Conservation (phyloP, 345 rosid species). For the Balakata baccata region DNA sequence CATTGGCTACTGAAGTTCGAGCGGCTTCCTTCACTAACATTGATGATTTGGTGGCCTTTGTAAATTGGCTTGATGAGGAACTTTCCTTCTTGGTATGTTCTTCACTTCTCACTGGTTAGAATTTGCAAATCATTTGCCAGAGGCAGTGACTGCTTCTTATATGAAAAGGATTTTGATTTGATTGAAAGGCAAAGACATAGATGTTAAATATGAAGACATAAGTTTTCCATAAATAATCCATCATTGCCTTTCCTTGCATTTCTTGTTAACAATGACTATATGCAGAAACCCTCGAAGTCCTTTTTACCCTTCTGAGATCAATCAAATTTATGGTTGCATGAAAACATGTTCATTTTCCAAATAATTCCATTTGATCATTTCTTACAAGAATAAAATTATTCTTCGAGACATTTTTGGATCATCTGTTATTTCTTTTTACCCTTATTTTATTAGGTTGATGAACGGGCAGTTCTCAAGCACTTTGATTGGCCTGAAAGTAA, state of each 20-base stretch:
- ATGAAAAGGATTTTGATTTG: conserved; percentile 4
- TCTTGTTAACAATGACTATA: too few species aligned
- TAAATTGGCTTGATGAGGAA: conserved; percentile 98
- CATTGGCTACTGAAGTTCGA: conserved; percentile 82
- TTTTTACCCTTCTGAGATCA: background rate
- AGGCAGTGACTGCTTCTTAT: background rate
- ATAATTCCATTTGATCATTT: background rate
- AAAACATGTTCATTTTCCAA: too few species aligned
- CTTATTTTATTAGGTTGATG: conserved; percentile 64
- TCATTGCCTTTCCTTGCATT: background rate
- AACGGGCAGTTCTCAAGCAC: conserved; percentile 96
- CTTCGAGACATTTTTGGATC: background rate
- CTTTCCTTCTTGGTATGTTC: conserved; percentile 86
- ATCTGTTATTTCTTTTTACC: background rate
- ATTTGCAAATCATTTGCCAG: too few species aligned
- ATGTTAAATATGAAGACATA: conserved; percentile 12
- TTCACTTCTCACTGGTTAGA: background rate
- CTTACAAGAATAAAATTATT: background rate
- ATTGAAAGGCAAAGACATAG: background rate
- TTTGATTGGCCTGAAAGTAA: conserved; percentile 99
- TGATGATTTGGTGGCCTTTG: conserved; percentile 81
- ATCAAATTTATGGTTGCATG: background rate
- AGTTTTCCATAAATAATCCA: background rate
- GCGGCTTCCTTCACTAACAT: conserved; percentile 68
- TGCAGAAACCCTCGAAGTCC: background rate